Conservation (phyloP, 768 basidiomycete species). For the Leccinum rimulosum region DNA sequence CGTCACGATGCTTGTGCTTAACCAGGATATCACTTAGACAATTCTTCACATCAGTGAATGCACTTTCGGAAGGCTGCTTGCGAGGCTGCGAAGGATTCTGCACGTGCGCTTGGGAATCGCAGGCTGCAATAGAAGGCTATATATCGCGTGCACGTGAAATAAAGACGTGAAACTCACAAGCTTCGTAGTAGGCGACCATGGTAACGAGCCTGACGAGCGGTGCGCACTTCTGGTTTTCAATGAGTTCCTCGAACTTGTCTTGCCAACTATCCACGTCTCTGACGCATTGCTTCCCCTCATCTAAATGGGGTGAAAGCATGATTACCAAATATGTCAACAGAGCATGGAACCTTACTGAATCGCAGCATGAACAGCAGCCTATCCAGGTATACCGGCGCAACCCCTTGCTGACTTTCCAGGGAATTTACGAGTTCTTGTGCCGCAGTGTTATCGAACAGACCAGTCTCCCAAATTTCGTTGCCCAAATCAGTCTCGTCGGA, state of each 20-base stretch:
- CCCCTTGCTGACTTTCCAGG: slow-evolving; percentile 12
- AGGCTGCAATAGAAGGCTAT: slow-evolving; percentile 5
- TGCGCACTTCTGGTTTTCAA: slow-evolving; percentile 9
- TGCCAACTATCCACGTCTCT: slow-evolving; percentile 15
- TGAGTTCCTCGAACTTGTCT: slow-evolving; percentile 9
- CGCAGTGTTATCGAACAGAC: slow-evolving; percentile 20
- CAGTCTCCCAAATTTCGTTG: slow-evolving; percentile 18
- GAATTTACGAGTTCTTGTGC: slow-evolving; percentile 13
- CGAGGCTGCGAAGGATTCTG: neutral
- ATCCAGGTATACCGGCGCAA: slow-evolving; percentile 19
- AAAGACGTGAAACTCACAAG: slow-evolving; percentile 8
- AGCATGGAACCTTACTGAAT: slow-evolving; percentile 15
- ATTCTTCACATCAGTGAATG: slow-evolving; percentile 13
- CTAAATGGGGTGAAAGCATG: slow-evolving; percentile 1
- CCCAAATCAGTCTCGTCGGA: slow-evolving; percentile 7
- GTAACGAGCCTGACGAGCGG: slow-evolving; percentile 21
- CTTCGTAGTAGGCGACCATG: slow-evolving; percentile 23
- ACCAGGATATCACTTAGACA: slow-evolving; percentile 12
- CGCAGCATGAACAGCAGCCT: slow-evolving; percentile 20
- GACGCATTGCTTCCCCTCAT: slow-evolving; percentile 22
- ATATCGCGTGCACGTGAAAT: neutral
- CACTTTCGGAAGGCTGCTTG: neutral
- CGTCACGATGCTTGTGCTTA: slow-evolving; percentile 17
- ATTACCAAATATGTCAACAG: neutral
- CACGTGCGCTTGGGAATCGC: neutral